phyloP scores from a whole-genome alignment of 129 eudicot species.

The Artemisia tridentata region DNA sequence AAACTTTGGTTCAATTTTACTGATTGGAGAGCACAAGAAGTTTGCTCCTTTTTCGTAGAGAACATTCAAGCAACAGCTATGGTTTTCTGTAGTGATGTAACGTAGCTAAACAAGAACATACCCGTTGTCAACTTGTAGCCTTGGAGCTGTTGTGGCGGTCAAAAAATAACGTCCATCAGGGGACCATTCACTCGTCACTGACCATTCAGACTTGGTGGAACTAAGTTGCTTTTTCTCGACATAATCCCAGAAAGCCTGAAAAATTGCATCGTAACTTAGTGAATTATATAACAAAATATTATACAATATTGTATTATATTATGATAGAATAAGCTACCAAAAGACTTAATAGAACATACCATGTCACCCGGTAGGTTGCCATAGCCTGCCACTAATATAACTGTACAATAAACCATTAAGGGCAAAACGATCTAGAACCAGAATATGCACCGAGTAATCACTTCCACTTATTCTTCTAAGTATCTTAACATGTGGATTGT shows the following conservation, averaged over 20 bases:
- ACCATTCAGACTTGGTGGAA: conserved; percentile 83
- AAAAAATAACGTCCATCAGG: conserved; percentile 90
- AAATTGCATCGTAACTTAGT: conserved; percentile 15
- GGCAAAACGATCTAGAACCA: conserved; percentile 29
- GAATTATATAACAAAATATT: conserved; percentile 3
- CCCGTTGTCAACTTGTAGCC: conserved; percentile 97
- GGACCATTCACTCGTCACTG: conserved; percentile 97
- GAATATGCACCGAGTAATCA: conserved; percentile 14
- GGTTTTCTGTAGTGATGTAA: conserved; percentile 10
- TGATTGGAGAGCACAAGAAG: not conserved
- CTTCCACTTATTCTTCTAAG: conserved; percentile 7
- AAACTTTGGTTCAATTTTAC: not conserved
- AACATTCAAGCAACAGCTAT: conserved; percentile 5
- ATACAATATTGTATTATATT: conserved; percentile 7
- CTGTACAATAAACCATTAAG: conserved; percentile 56
- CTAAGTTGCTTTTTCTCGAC: conserved; percentile 77
- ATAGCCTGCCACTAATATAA: conserved; percentile 91
- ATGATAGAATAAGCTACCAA: not conserved
- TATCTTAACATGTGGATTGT: not conserved
- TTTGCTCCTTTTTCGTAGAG: not conserved
- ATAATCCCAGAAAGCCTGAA: conserved; percentile 92
- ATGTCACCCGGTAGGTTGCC: conserved; percentile 96
- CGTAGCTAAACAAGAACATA: conserved; percentile 33
- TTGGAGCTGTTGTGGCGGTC: conserved; percentile 97
- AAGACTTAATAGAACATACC: conserved; percentile 42